Evolutionary conservation across 495 filamentous ascomycete genomes (phyloP).

Genomic region (Neurospora sp.): DNA sequence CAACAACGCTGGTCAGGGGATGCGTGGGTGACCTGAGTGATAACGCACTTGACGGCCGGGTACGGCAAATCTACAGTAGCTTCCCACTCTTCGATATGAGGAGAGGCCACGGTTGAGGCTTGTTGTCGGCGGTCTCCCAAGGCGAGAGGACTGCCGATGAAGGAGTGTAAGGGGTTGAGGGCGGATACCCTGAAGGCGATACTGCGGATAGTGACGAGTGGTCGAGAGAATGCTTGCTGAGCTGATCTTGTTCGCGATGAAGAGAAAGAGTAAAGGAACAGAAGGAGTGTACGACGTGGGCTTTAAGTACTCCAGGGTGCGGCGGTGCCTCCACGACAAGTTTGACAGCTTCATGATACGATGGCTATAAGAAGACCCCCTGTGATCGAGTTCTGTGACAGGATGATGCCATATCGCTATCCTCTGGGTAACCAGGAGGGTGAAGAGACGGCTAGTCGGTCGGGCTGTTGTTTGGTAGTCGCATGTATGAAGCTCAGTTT

Average conservation of each 20-base stretch:
- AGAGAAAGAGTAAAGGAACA: not conserved
- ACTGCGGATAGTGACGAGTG: not conserved
- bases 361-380: not conserved
- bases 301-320: not conserved
- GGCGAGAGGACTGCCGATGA: not conserved
- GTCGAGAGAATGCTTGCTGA: not conserved
- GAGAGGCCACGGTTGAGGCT: not conserved
- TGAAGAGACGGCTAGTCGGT: not conserved
- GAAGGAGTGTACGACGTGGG: not conserved
- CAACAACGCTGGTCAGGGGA: slow-evolving; percentile 6
- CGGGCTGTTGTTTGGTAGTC: not conserved
- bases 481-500: not conserved
- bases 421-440: not conserved
- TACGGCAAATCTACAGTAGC: slow-evolving; percentile 9
- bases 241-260: not conserved
- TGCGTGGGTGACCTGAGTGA: slow-evolving; percentile 2
- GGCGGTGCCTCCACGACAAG: not conserved
- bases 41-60: slow-evolving; percentile 21
- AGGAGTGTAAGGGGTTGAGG: not conserved
- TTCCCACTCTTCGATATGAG: not conserved
- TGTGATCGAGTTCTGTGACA: not conserved
- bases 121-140: not conserved
- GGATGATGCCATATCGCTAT: not conserved
- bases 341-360: not conserved
- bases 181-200: not conserved